Conservation (phyloP, 164 flowering plant species). For the Aristolochia contorta region DNA sequence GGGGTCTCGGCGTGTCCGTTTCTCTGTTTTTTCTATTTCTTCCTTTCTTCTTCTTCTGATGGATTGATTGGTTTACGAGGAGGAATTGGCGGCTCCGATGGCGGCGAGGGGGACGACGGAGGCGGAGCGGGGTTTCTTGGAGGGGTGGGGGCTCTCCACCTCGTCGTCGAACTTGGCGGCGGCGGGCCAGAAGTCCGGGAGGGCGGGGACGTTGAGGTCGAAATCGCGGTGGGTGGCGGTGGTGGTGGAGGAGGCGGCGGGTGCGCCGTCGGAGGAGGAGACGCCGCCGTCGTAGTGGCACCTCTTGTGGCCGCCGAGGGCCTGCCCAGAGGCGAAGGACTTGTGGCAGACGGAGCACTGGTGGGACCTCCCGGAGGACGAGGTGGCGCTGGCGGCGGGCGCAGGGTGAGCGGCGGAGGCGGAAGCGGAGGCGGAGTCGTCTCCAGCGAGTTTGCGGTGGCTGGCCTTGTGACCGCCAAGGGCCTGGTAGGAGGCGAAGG, state of each 20-base stretch:
- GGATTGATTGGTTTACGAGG: no score
- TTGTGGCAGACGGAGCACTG: constrained; percentile 50
- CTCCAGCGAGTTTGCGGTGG: constrained; percentile 41
- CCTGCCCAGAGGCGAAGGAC: constrained; percentile 53
- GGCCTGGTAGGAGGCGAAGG: constrained; percentile 74
- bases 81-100: neutral
- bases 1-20: no score
- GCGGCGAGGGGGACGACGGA: neutral
- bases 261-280: constrained; percentile 3
- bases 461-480: constrained; percentile 91
- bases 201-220: constrained; percentile 58
- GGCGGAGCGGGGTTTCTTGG: neutral
- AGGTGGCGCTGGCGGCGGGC: neutral
- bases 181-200: constrained; percentile 33
- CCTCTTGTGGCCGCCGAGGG: constrained; percentile 63
- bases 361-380: constrained; percentile 23
- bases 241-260: constrained; percentile 11
- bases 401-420: constrained; percentile 6
- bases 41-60: no score
- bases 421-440: constrained; percentile 13
- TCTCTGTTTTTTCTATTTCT: no score
- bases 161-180: constrained; percentile 19
- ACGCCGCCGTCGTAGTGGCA: constrained; percentile 49
- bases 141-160: constrained; percentile 37
- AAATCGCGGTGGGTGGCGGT: constrained; percentile 26